Evolutionary conservation across 345 rosid species (phyloP), one percentile per base, ranked within the genome.

Genomic region (Ceriops zippeliana): DNA sequence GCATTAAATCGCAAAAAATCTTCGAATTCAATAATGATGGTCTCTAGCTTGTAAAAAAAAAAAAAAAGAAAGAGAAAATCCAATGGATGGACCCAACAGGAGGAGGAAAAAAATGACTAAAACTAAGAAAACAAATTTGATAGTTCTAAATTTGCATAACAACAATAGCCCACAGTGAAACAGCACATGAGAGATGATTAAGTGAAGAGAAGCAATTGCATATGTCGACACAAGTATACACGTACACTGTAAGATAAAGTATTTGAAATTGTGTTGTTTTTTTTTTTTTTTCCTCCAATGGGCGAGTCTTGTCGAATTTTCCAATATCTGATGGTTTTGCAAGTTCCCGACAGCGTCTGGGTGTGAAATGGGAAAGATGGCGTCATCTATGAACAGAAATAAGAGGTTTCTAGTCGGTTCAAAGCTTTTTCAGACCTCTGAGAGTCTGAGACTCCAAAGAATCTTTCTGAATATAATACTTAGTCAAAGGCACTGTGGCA

Each of bases 311-410:
- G 57, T 66, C 83, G 75, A 73, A 66, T 86, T 83, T 75, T 86
- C 89, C 83, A 73, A 82, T 84, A 86, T 58, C 89, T 80, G 86
- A 87, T 78, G 81, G 77, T 82, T 63, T 86, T 87, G 89, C 92
- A 84, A 87, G 96, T 86, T 89, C 92, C 96, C 90, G 87, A 89
- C 90, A 87, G 67, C 69, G 85, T 85, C 76, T 80, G 87, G 82
- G 77, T 75, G 86, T 77, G 71, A 87, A 84, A 83, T 81, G 85
- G 47, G 85, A 17, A 87, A 86, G 86, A 89, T 89, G 86, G 76
- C 53, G 59, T 89, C 87, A 11, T 82, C 96, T 86, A 58, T 77
- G 76, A 84, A 60, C 57, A 67, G 90, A 34, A 79, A 83, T 62
- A 80, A 62, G 72, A 73, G 72, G 79, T 77, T 86, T 54, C 16